Evolutionary conservation across 2,329 filamentous ascomycete genomes (phyloP), one percentile per base, ranked within the genome.

Genomic region (Colletotrichum truncatum): DNA sequence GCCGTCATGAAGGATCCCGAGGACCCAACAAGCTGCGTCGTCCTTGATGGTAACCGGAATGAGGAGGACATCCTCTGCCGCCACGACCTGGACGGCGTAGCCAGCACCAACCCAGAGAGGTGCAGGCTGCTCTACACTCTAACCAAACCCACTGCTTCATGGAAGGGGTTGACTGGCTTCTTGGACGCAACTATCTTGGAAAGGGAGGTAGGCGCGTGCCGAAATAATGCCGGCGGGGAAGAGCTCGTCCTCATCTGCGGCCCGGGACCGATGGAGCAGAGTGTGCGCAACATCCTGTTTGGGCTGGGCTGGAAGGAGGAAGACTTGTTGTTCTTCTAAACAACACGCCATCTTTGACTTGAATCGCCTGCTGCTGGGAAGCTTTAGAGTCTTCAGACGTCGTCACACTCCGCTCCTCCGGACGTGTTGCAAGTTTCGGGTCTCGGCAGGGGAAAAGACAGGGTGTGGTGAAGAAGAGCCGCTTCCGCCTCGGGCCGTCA

Each of bases 61-160:
- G 87, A 93, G 56, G 89, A 91, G 68, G 94, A 98, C 74, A 97
- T 98, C n/a, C 81, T 98, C 0, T 94, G 92, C 73, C 87, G 85
- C 66, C 78, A 83, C 2, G 92, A 97, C 62, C 81, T 98, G 3
- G 93, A 97, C 72, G 73, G 64, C 0, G 83, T 94, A 71, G 84
- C 84, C 0, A 75, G 70, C 3, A 80, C 78, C 1, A 87, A 90
- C 56, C 75, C 77, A 18, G 81, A 85, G 4, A 85, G 84, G 70
- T 93, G 88, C 68, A 85, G 83, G 61, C 74, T 97, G 11, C 70
- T 93, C 6, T 87, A 97, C 75, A 90, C 90, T 0, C 83, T 97
- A 26, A 91, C 88, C 1, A 81, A 89, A 54, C 88, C 89, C 0
- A 77, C 82, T 0, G 83, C 87, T 0, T 77, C 79, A 1, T 97